Evolutionary conservation across 257 asterid genomes (phyloP).

Genomic region (Rauvolfia tetraphylla): DNA sequence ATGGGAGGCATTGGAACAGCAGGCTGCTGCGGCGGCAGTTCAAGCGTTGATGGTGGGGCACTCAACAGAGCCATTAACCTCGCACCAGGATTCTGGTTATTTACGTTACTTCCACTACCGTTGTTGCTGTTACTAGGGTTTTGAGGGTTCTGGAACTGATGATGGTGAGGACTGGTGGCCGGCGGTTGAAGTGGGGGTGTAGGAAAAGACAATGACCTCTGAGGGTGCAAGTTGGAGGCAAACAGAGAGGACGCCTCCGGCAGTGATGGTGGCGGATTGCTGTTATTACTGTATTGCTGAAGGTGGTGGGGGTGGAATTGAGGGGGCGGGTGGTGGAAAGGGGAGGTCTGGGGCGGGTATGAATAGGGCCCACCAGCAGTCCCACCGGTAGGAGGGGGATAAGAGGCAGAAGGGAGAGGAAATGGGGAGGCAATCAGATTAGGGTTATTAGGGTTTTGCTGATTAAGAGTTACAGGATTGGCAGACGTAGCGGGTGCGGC

Average conservation of each 20-base stretch:
- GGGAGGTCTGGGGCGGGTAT: slow-evolving; percentile 49
- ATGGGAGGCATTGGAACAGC: slow-evolving; percentile 39
- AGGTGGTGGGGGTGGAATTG: slow-evolving; percentile 32
- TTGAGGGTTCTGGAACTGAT: slow-evolving; percentile 45
- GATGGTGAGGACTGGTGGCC: slow-evolving; percentile 31
- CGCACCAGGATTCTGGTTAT: slow-evolving; percentile 51
- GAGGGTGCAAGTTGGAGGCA: slow-evolving; percentile 47
- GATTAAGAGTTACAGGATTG: slow-evolving; percentile 40
- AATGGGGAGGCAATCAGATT: slow-evolving; percentile 42
- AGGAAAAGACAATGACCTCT: slow-evolving; percentile 79
- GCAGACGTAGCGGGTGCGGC: slow-evolving; percentile 27
- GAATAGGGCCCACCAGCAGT: slow-evolving; percentile 42
- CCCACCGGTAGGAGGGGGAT: slow-evolving; percentile 64
- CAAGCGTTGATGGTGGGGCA: slow-evolving; percentile 55
- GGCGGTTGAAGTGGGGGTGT: slow-evolving; percentile 80
- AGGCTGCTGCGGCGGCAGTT: slow-evolving; percentile 39
- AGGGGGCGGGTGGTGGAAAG: slow-evolving; percentile 36
- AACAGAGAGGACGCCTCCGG: slow-evolving; percentile 34
- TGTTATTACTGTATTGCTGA: slow-evolving; percentile 41
- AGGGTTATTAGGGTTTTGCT: slow-evolving; percentile 50
- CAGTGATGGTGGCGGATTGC: slow-evolving; percentile 33
- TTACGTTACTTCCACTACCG: background rate
- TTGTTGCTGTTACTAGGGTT: slow-evolving; percentile 32
- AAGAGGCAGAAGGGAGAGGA: slow-evolving; percentile 69
- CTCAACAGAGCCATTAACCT: slow-evolving; percentile 85